Evolutionary conservation across 2,329 filamentous ascomycete genomes (phyloP).

Genomic region (Exophiala oligosperma): DNA sequence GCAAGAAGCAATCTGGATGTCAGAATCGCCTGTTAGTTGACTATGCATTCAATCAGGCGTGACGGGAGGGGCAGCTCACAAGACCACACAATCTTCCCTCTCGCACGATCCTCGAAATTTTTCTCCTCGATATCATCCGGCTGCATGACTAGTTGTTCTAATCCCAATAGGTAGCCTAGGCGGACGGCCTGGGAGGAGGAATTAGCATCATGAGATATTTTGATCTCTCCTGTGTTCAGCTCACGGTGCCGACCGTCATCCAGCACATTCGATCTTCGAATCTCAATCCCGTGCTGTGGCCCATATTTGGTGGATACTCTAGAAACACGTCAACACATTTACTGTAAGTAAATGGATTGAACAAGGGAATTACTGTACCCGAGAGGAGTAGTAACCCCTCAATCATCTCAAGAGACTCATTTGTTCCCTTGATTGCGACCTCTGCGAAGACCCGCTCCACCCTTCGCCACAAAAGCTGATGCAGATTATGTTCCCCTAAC

Average conservation of each 20-base stretch:
- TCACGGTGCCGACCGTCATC: conserved; percentile 18
- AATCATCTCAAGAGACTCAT: conserved; percentile 14
- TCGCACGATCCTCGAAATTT: conserved; percentile 9
- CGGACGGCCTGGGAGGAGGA: conserved; percentile 6
- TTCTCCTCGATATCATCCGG: conserved; percentile 16
- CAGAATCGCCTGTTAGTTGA: not conserved
- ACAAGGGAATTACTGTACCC: conserved; percentile 2
- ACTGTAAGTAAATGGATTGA: not conserved
- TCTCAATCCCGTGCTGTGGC: conserved; percentile 5
- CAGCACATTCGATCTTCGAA: conserved; percentile 20
- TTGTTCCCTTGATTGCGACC: conserved; percentile 12
- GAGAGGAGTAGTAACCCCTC: conserved; percentile 15
- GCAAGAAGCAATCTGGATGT: conserved; percentile 11
- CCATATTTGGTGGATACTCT: conserved; percentile 18
- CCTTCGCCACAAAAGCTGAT: conserved; percentile 14
- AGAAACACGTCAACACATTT: not conserved
- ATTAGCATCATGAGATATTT: not conserved
- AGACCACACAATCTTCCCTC: conserved; percentile 15
- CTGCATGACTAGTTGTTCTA: conserved; percentile 14
- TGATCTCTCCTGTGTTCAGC: not conserved
- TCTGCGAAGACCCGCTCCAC: conserved; percentile 13
- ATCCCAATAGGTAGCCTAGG: conserved; percentile 12
- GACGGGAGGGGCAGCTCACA: conserved; percentile 1
- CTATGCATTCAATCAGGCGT: not conserved
- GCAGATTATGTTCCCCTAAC: conserved; percentile 10